phyloP scores from a whole-genome alignment of 441 rosid species.

The Gossypium davidsonii region DNA sequence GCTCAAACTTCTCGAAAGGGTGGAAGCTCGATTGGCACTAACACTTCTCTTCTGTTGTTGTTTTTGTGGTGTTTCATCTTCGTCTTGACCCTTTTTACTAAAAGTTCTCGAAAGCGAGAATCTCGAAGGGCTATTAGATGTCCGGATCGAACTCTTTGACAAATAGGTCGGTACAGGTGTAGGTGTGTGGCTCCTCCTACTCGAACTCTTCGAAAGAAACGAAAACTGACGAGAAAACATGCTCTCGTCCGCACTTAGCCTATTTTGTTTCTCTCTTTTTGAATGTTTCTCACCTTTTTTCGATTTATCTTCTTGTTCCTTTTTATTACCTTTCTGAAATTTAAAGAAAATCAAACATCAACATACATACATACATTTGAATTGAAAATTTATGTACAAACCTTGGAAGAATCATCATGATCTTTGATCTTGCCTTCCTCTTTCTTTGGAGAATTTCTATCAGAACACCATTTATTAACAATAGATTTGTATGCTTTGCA shows the following conservation, averaged over 20 bases:
- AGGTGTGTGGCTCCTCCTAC: conserved; percentile 52
- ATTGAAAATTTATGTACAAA: conserved; percentile 3
- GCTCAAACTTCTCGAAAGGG: conserved; percentile 27
- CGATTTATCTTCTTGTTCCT: background rate
- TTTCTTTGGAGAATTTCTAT: conserved; percentile 30
- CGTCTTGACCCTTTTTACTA: conserved; percentile 20
- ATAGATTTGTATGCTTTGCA: conserved; percentile 41
- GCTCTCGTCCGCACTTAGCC: conserved; percentile 41
- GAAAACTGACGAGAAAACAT: conserved; percentile 36
- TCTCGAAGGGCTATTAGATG: conserved; percentile 6
- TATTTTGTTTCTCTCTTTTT: background rate
- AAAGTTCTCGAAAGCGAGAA: conserved; percentile 20
- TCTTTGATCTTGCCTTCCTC: conserved; percentile 20
- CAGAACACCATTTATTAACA: conserved; percentile 39
- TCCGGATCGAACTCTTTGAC: conserved; percentile 23
- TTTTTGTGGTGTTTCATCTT: conserved; percentile 12
- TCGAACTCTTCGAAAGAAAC: conserved; percentile 25
- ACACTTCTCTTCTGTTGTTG: conserved; percentile 12
- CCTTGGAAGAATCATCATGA: conserved; percentile 29
- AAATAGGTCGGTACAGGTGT: conserved; percentile 39
- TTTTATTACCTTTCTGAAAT: conserved; percentile 14
- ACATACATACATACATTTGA: background rate
- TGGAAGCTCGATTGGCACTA: conserved; percentile 18
- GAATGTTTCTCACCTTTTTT: conserved; percentile 21
- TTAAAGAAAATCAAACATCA: background rate